These are phyloP conservation scores for Tricholoma flavovirens DNA, from an alignment of 768 basidiomycete species.

Conservation along the genomic window DNA sequence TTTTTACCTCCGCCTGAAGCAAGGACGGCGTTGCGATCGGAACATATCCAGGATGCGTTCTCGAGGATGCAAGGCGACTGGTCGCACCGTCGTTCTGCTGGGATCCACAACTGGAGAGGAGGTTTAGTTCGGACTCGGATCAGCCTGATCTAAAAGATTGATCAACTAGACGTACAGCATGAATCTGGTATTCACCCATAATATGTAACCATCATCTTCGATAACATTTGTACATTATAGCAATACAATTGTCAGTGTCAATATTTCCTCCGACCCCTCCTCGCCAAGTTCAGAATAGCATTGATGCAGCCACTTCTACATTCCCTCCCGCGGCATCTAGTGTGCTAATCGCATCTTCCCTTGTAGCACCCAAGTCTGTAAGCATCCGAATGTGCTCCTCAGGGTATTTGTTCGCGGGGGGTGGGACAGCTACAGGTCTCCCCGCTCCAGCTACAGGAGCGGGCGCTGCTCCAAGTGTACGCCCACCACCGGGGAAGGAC, in stretches of 20 bases:
- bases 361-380: conserved; percentile 69
- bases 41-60: conserved; percentile 91
- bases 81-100: conserved; percentile 74
- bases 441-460: conserved; percentile 17
- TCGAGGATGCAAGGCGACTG: conserved; percentile 85
- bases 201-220: conserved; percentile 16
- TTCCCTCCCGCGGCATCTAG: conserved; percentile 82
- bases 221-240: conserved; percentile 21
- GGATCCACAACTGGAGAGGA: conserved; percentile 87
- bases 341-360: conserved; percentile 71
- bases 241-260: conserved; percentile 14
- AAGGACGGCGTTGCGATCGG: conserved; percentile 68
- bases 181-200: conserved; percentile 14
- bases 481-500: conserved; percentile 66
- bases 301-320: conserved; percentile 80
- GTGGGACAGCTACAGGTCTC: conserved; percentile 16
- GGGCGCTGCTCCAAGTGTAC: conserved; percentile 49
- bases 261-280: background rate
- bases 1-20: conserved; percentile 83
- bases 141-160: conserved; percentile 56
- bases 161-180: conserved; percentile 1
- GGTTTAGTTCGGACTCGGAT: conserved; percentile 76
- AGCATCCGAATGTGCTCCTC: conserved; percentile 62
- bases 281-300: conserved; percentile 54
- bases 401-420: conserved; percentile 32